Percentiles rank a stretch among this genome's conserved stretches.
These are phyloP conservation scores for Taphrina populina DNA, from an alignment of 1,139 yeast species.

Conservation along the genomic window DNA sequence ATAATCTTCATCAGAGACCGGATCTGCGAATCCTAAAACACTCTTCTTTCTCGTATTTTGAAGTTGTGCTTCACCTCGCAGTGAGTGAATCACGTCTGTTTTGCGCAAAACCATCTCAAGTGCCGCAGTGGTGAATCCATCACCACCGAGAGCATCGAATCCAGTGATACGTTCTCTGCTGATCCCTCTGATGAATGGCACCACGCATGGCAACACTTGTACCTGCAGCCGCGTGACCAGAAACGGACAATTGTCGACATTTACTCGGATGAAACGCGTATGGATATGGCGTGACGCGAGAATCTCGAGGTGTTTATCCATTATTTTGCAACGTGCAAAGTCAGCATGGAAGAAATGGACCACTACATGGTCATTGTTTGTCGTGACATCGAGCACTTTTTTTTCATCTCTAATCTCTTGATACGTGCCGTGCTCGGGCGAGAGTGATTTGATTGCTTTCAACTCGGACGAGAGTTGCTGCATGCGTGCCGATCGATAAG, in stretches of 20 bases:
- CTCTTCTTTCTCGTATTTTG: slow-evolving; percentile 8
- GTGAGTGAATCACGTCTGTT: slow-evolving; percentile 37
- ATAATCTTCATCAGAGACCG: slow-evolving; percentile 28
- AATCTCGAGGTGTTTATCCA: slow-evolving; percentile 54
- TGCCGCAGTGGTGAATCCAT: slow-evolving; percentile 49
- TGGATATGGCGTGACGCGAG: slow-evolving; percentile 61
- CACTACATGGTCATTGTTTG: slow-evolving; percentile 51
- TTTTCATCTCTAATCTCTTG: slow-evolving; percentile 54
- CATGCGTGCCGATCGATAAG: slow-evolving; percentile 70
- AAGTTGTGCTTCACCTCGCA: slow-evolving; percentile 19
- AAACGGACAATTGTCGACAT: slow-evolving; percentile 69
- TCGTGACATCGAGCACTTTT: slow-evolving; percentile 55
- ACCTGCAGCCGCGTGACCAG: slow-evolving; percentile 61
- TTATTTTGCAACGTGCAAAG: slow-evolving; percentile 59
- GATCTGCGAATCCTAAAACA: slow-evolving; percentile 24
- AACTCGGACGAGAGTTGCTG: slow-evolving; percentile 55
- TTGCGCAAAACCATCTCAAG: slow-evolving; percentile 49
- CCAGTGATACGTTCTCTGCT: slow-evolving; percentile 65
- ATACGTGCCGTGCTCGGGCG: slow-evolving; percentile 51
- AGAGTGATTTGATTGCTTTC: slow-evolving; percentile 48
- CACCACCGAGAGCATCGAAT: slow-evolving; percentile 57
- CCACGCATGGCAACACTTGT: slow-evolving; percentile 69
- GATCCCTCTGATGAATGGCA: slow-evolving; percentile 60
- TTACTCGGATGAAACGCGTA: slow-evolving; percentile 57
- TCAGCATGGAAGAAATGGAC: slow-evolving; percentile 66